phyloP scores from a whole-genome alignment of 495 filamentous ascomycete genomes.

The Penicillium atrosanguineum region DNA sequence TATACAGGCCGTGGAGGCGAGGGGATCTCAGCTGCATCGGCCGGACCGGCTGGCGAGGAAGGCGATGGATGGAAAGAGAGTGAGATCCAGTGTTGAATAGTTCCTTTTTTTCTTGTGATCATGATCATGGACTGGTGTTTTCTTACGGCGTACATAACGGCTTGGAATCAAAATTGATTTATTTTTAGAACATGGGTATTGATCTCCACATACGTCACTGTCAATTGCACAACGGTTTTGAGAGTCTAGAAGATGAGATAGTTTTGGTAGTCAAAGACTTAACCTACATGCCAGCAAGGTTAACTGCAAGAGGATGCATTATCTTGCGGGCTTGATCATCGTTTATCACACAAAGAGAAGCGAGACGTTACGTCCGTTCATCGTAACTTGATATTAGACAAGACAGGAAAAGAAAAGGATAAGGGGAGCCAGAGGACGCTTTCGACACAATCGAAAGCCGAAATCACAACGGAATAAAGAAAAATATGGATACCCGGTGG shows the following conservation, averaged over 20 bases:
- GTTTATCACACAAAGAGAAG: constrained; percentile 24
- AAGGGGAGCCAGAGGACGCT: constrained; percentile 11
- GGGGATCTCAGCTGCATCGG: constrained; percentile 39
- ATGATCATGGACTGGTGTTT: constrained; percentile 1
- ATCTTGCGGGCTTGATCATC: constrained; percentile 15
- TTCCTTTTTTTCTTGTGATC: neutral
- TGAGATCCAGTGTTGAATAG: constrained; percentile 43
- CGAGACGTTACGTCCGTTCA: constrained; percentile 26
- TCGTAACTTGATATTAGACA: constrained; percentile 32
- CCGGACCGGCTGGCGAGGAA: constrained; percentile 37
- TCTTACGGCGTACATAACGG: constrained; percentile 2
- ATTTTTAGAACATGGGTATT: neutral
- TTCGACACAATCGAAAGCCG: neutral
- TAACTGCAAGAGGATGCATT: constrained; percentile 9
- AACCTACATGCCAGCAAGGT: neutral
- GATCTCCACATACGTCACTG: neutral
- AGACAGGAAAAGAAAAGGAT: constrained; percentile 21
- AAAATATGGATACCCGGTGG: constrained; percentile 23
- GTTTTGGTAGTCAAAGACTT: neutral
- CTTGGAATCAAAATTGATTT: neutral
- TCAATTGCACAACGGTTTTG: neutral
- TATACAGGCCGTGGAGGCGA: constrained; percentile 42
- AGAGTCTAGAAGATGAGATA: neutral
- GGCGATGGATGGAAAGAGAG: constrained; percentile 51
- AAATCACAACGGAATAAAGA: constrained; percentile 4